These are phyloP conservation scores for Microbotryomycetes sp. DNA, from an alignment of 1,284 basidiomycete genomes.

Conservation along the genomic window DNA sequence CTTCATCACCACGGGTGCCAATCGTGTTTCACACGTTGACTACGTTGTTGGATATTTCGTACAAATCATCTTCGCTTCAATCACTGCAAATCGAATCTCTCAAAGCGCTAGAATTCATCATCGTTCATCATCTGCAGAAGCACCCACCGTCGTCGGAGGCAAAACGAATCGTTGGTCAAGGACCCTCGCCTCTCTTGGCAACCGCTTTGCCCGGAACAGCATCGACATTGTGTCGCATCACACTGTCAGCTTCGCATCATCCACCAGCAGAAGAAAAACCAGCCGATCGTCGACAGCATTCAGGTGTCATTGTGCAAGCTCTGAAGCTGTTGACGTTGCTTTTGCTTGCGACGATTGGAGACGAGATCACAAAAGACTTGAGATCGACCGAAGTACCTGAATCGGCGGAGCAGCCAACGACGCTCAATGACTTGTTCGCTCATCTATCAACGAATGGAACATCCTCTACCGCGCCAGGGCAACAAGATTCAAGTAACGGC, in stretches of 20 bases:
- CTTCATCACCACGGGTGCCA: slow-evolving; percentile 44
- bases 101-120: slow-evolving; percentile 53
- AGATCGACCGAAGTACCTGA: background rate
- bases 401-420: background rate
- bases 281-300: slow-evolving; percentile 21
- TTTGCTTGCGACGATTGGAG: slow-evolving; percentile 28
- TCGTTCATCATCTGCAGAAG: slow-evolving; percentile 58
- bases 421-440: slow-evolving; percentile 27
- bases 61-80: slow-evolving; percentile 53
- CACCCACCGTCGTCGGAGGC: slow-evolving; percentile 40
- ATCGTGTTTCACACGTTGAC: slow-evolving; percentile 76
- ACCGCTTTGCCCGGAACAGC: slow-evolving; percentile 32
- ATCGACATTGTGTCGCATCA: slow-evolving; percentile 58
- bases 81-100: slow-evolving; percentile 61
- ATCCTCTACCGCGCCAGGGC: too few relatives aligned
- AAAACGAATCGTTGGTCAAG: slow-evolving; percentile 34
- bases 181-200: slow-evolving; percentile 32
- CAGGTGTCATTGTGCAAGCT: slow-evolving; percentile 38
- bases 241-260: slow-evolving; percentile 44
- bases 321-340: slow-evolving; percentile 40
- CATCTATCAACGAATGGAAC: slow-evolving; percentile 13
- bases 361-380: slow-evolving; percentile 6
- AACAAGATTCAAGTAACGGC: background rate
- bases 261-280: slow-evolving; percentile 18
- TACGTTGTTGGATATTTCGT: slow-evolving; percentile 52